phyloP scores from a whole-genome alignment of 2,329 filamentous ascomycete species.

The Clathrospora elynae region DNA sequence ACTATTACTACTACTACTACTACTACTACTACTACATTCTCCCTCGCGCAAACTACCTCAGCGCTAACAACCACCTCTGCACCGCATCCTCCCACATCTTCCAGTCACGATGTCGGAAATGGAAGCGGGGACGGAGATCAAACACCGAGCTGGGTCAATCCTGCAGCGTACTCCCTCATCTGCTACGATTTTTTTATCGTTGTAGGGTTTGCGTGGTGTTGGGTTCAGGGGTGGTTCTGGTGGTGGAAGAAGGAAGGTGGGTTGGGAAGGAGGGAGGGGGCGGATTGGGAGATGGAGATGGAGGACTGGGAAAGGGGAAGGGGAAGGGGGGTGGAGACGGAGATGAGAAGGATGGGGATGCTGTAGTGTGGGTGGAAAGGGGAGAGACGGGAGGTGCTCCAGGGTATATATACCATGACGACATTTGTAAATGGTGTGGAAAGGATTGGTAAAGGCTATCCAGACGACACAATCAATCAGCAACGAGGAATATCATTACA shows the following conservation, averaged over 20 bases:
- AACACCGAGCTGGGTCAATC: conserved; percentile 13
- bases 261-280: not conserved
- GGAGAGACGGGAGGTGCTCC: too few species aligned
- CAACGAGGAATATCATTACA: too few species aligned
- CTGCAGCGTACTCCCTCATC: conserved; percentile 20
- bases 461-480: too few species aligned
- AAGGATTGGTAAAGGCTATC: too few species aligned
- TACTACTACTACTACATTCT: too few species aligned
- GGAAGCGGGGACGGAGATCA: not conserved
- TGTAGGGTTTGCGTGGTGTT: conserved; percentile 19
- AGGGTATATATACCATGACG: too few species aligned
- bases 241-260: conserved; percentile 10
- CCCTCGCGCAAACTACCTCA: too few species aligned
- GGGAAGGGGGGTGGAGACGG: conserved; percentile 20
- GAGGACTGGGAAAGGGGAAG: conserved; percentile 2
- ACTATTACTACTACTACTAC: too few species aligned
- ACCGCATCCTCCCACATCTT: not conserved
- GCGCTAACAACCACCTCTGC: not conserved
- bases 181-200: conserved; percentile 24
- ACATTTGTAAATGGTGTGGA: too few species aligned
- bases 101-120: not conserved
- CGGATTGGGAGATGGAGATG: not conserved
- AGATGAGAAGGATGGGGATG: conserved; percentile 36
- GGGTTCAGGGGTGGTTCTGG: conserved; percentile 13
- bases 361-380: conserved; percentile 7